Base-by-base conservation (phyloP, 805 yeast genomes). In the Komagataella phaffii region DNA sequence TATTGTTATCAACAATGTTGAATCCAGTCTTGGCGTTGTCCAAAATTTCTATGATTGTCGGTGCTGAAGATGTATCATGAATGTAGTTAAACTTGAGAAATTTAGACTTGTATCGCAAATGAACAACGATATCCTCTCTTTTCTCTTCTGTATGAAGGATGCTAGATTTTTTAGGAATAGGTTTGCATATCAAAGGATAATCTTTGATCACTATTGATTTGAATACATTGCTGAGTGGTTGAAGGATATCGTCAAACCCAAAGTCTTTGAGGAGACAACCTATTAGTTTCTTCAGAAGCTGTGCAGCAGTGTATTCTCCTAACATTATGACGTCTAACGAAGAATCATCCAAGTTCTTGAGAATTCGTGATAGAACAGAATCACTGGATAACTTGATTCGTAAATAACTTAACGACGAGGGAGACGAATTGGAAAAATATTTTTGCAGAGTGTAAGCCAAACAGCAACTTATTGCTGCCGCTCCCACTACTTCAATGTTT, bases 1-100 rank as follows among this genome's bases (percentile, higher is more conserved):
- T 30, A 8, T 30, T 30, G 40, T 30, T 30, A 30, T 30, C 54
- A 14, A 70, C 66, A 36, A 81, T 75, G n/a, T 77, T 75, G 64
- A 90, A 90, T 21, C 90, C 85, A 50, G 74, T 70, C 51, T 79
- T 79, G 14, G 88, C 88, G 61, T 88, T 89, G 52, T 85, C 86
- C 10, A 88, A 58, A n/a, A 90, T 66, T 64, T 90, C 98, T 24
- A 74, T 60, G 45, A 82, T 68, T 0, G 93, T 83, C 2, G 98
- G 98, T 6, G 95, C 84, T 0, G 95, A 84, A 47, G 84, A 78
- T 55, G 80, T 77, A 48, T 72, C 64, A 3, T 80, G 73, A 12
- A 85, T 79, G 63, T 76, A 90, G 3, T 79, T 75, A 59, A 90
- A 84, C 47, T 81, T 76, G 51, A 89, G 74, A 24, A 69, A 70